A percentile compares a stretch with the other conserved stretches of the same genome.
Evolutionary conservation across 208 protist species (phyloP).

Genomic region (Tritrichomonas foetus): DNA sequence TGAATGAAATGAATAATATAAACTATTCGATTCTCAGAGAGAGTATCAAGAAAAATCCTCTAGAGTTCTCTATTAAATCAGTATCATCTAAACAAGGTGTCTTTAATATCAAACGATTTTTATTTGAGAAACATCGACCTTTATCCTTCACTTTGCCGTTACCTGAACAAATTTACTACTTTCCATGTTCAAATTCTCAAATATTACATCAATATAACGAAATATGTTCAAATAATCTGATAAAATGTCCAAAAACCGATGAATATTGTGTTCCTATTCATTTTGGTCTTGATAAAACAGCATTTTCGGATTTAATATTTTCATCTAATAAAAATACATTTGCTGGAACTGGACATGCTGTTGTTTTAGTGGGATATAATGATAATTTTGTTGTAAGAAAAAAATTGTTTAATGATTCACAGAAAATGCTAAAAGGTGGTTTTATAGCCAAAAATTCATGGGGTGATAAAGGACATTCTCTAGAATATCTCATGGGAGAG

Average conservation of each 20-base stretch:
- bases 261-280: neutral
- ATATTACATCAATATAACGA: neutral
- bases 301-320: neutral
- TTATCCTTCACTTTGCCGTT: neutral
- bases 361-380: neutral
- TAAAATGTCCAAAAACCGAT: too few relatives aligned
- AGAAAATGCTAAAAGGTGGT: neutral
- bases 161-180: neutral
- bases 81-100: neutral
- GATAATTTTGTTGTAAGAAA: neutral
- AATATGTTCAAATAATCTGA: too few relatives aligned
- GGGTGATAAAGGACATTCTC: neutral
- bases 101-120: neutral
- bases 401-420: neutral
- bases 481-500: neutral
- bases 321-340: neutral
- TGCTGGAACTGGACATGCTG: neutral
- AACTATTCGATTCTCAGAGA: neutral
- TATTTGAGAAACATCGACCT: neutral
- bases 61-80: neutral
- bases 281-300: neutral
- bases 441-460: neutral
- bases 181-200: neutral
- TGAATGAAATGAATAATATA: neutral
- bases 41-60: neutral